phyloP scores from a whole-genome alignment of 2,329 filamentous ascomycete genomes.

The Graphilbum sp. region DNA sequence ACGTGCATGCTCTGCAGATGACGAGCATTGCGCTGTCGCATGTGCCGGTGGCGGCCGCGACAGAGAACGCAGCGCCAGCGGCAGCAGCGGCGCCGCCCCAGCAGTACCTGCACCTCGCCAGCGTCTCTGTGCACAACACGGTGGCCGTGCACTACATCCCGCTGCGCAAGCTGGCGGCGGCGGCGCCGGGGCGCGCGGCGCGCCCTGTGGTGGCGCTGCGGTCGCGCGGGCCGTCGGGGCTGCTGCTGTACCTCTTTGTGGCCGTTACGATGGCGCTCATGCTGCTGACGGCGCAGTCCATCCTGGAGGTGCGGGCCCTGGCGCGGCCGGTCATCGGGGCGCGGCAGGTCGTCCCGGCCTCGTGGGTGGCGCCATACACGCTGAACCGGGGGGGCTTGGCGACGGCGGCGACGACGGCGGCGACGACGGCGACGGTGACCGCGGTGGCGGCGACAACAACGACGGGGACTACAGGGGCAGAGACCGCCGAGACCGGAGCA shows the following conservation, averaged over 20 bases:
- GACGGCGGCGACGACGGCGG: neutral
- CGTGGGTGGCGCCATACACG: slow-evolving; percentile 13
- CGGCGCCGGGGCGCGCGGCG: slow-evolving; percentile 14
- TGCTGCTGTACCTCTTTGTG: slow-evolving; percentile 34
- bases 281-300: slow-evolving; percentile 42
- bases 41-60: slow-evolving; percentile 23
- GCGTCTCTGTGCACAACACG: slow-evolving; percentile 64
- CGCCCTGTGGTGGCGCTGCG: slow-evolving; percentile 56
- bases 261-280: slow-evolving; percentile 43
- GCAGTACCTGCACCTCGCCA: slow-evolving; percentile 61
- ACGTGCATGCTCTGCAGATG: slow-evolving; percentile 40
- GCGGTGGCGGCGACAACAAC: no score
- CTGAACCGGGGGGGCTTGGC: neutral
- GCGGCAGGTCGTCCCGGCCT: slow-evolving; percentile 34
- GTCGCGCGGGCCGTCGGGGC: slow-evolving; percentile 33
- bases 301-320: slow-evolving; percentile 46
- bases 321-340: slow-evolving; percentile 39
- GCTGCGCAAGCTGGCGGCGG: slow-evolving; percentile 27
- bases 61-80: slow-evolving; percentile 23
- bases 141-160: slow-evolving; percentile 68
- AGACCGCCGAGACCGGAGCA: no score
- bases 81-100: slow-evolving; percentile 25
- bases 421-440: no score
- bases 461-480: no score
- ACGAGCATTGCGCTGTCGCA: slow-evolving; percentile 42